Conservation (phyloP, 371 early-diverging fungal genomes). For the Entomophthora muscae region DNA sequence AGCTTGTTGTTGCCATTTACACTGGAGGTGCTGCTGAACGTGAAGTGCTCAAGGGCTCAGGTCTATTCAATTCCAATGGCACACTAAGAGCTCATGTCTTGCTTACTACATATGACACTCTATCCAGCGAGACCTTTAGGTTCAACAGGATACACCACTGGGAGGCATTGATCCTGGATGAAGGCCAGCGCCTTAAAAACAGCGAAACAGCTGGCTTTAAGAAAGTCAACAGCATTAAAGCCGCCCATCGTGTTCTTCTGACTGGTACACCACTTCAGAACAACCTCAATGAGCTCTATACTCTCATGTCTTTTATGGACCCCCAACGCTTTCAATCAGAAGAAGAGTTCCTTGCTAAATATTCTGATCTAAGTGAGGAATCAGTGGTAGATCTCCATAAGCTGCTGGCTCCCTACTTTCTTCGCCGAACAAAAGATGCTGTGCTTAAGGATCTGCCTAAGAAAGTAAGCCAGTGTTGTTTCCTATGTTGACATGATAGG, state of each 20-base stretch:
- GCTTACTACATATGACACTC: conserved; percentile 75
- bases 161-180: conserved; percentile 95
- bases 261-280: conserved; percentile 99
- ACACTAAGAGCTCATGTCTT: conserved; percentile 98
- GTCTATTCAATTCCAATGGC: conserved; percentile 67
- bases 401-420: conserved; percentile 84
- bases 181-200: conserved; percentile 99
- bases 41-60: conserved; percentile 31
- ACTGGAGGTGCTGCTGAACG: conserved; percentile 17
- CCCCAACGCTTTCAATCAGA: conserved; percentile 49
- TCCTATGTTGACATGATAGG: neutral
- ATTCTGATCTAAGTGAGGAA: conserved; percentile 49
- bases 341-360: conserved; percentile 88
- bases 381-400: conserved; percentile 85
- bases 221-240: conserved; percentile 72
- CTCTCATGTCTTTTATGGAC: conserved; percentile 87
- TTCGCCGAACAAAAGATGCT: conserved; percentile 96
- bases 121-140: conserved; percentile 55
- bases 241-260: conserved; percentile 83
- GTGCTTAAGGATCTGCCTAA: conserved; percentile 23
- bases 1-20: conserved; percentile 20
- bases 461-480: neutral
- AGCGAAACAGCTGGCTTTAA: conserved; percentile 88
- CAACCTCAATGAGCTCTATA: conserved; percentile 98
- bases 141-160: conserved; percentile 21